phyloP scores from a whole-genome alignment of 257 asterid genomes.

The Pogostemon cablin region DNA sequence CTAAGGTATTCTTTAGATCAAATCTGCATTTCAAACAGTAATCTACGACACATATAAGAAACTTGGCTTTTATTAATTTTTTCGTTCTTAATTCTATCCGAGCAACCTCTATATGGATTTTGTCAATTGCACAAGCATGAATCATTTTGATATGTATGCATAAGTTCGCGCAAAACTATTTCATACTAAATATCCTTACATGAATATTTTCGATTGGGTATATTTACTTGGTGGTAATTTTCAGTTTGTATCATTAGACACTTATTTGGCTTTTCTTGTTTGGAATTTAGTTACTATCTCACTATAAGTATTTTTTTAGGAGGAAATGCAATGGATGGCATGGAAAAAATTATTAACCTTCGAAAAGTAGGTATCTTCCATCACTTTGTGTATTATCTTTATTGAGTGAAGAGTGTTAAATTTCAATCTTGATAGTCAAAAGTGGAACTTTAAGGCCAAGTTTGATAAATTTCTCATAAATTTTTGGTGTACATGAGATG shows the following conservation, averaged over 20 bases:
- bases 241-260: slow-evolving; percentile 16
- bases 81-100: slow-evolving; percentile 12
- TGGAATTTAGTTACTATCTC: slow-evolving; percentile 12
- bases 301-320: slow-evolving; percentile 54
- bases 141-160: not conserved
- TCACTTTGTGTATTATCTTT: slow-evolving; percentile 27
- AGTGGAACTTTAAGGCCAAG: slow-evolving; percentile 4
- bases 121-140: slow-evolving; percentile 1
- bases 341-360: slow-evolving; percentile 84
- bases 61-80: not conserved
- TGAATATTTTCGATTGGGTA: slow-evolving; percentile 6
- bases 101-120: slow-evolving; percentile 10
- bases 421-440: not conserved
- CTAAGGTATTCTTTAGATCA: slow-evolving; percentile 57
- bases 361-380: slow-evolving; percentile 66
- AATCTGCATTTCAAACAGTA: slow-evolving; percentile 5
- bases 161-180: not conserved
- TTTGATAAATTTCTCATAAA: not conserved
- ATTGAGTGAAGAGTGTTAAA: not conserved
- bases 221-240: slow-evolving; percentile 11
- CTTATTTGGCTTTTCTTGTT: slow-evolving; percentile 18
- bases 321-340: slow-evolving; percentile 90
- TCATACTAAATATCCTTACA: not conserved
- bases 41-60: not conserved
- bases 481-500: not conserved